Conservation (phyloP, 345 rosid genomes). For the Acer negundo region DNA sequence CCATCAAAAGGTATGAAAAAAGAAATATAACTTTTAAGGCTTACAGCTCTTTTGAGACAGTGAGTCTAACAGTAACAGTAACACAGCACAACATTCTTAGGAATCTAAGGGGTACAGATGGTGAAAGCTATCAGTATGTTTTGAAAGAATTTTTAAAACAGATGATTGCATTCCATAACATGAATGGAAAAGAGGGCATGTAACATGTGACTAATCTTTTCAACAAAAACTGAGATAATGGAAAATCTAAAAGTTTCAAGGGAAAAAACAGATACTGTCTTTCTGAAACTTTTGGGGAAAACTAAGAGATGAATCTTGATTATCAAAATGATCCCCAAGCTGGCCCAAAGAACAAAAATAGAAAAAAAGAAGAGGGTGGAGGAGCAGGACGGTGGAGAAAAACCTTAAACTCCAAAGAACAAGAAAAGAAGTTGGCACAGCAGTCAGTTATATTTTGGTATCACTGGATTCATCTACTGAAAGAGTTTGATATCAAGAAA, state of each 20-base stretch:
- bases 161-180: neutral
- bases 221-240: neutral
- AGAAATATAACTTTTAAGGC: no score
- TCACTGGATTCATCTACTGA: neutral
- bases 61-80: neutral
- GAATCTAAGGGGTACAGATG: neutral
- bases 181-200: neutral
- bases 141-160: no score
- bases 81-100: neutral
- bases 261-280: neutral
- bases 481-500: neutral
- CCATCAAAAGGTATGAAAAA: neutral
- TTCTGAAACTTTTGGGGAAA: neutral
- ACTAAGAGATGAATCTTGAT: neutral
- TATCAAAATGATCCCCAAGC: neutral
- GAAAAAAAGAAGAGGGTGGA: neutral
- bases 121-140: neutral
- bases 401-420: neutral
- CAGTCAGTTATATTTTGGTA: neutral
- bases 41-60: neutral
- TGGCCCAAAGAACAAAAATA: neutral
- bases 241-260: neutral
- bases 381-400: neutral
- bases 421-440: neutral
- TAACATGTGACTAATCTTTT: neutral